Percentiles rank a stretch among this genome's conserved stretches.
Evolutionary conservation across 2,329 filamentous ascomycete species (phyloP).

Genomic region (Colletotrichum salicis): DNA sequence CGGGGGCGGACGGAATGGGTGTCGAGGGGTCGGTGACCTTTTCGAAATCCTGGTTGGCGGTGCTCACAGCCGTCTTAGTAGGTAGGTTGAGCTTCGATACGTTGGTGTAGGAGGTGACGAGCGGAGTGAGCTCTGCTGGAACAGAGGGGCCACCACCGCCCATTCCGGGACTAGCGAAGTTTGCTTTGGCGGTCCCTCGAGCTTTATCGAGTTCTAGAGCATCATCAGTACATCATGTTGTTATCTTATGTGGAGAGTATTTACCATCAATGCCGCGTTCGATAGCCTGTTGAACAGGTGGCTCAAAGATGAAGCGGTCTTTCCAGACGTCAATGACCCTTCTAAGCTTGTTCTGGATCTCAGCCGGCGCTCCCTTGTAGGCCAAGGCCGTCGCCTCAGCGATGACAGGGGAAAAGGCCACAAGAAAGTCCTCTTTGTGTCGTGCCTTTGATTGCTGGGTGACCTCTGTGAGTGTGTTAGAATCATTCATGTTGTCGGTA

Average conservation of each 20-base stretch:
- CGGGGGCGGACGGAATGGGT: slow-evolving; percentile 80
- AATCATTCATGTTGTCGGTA: background rate
- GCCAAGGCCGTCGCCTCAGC: slow-evolving; percentile 90
- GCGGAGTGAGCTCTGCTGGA: slow-evolving; percentile 79
- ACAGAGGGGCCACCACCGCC: slow-evolving; percentile 65
- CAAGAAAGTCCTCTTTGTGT: slow-evolving; percentile 90
- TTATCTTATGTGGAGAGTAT: slow-evolving; percentile 36
- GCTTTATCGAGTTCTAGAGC: slow-evolving; percentile 70
- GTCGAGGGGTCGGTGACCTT: slow-evolving; percentile 80
- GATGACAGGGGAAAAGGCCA: slow-evolving; percentile 90
- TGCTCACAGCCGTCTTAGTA: slow-evolving; percentile 73
- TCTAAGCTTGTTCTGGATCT: slow-evolving; percentile 87
- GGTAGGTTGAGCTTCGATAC: slow-evolving; percentile 78
- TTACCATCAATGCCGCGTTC: slow-evolving; percentile 83
- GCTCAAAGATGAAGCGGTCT: slow-evolving; percentile 85
- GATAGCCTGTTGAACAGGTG: slow-evolving; percentile 80
- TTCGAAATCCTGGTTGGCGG: slow-evolving; percentile 83
- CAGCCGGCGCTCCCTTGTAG: slow-evolving; percentile 87
- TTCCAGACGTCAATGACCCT: slow-evolving; percentile 96
- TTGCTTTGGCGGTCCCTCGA: slow-evolving; percentile 62
- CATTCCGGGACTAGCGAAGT: slow-evolving; percentile 72
- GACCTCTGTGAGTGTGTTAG: slow-evolving; percentile 73
- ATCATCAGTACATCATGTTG: slow-evolving; percentile 33
- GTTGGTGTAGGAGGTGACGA: slow-evolving; percentile 79
- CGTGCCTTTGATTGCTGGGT: slow-evolving; percentile 95